Conservation (phyloP, 306 rosid genomes). For the Lithocarpus polystachyus region DNA sequence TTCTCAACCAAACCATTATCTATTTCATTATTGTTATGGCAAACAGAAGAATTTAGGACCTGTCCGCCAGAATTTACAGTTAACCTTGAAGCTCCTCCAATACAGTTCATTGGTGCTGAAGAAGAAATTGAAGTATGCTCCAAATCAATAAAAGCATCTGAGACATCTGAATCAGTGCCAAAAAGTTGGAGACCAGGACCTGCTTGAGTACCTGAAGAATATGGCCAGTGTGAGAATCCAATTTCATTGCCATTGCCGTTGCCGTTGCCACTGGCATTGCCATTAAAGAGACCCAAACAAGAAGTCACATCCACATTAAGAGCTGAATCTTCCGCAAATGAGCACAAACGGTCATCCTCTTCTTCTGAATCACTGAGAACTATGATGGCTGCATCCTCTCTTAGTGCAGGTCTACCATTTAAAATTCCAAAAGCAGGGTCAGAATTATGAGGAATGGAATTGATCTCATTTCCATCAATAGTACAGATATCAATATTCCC, state of each 20-base stretch:
- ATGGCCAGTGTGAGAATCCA: conserved; percentile 61
- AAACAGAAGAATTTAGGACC: conserved; percentile 46
- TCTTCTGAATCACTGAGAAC: conserved; percentile 95
- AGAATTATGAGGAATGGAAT: conserved; percentile 55
- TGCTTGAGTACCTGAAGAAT: conserved; percentile 68
- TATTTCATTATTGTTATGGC: conserved; percentile 55
- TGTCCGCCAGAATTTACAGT: conserved; percentile 55
- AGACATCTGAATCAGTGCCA: conserved; percentile 66
- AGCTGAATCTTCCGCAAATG: conserved; percentile 62
- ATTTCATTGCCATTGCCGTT: conserved; percentile 64
- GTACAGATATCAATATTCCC: conserved; percentile 57
- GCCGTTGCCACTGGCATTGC: conserved; percentile 27
- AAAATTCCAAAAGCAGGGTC: conserved; percentile 61
- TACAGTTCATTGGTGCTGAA: conserved; percentile 68
- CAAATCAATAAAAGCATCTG: conserved; percentile 63
- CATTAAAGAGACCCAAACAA: conserved; percentile 62
- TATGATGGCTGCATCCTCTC: conserved; percentile 64
- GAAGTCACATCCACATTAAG: conserved; percentile 50
- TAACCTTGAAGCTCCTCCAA: conserved; percentile 51
- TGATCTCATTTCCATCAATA: conserved; percentile 72
- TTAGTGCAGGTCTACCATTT: conserved; percentile 46
- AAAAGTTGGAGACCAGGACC: conserved; percentile 79
- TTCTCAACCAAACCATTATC: conserved; percentile 83
- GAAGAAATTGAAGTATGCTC: conserved; percentile 61
- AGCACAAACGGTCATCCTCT: conserved; percentile 54